These are phyloP conservation scores for Allium sativum DNA, from an alignment of 106 monocot species.

Conservation along the genomic window DNA sequence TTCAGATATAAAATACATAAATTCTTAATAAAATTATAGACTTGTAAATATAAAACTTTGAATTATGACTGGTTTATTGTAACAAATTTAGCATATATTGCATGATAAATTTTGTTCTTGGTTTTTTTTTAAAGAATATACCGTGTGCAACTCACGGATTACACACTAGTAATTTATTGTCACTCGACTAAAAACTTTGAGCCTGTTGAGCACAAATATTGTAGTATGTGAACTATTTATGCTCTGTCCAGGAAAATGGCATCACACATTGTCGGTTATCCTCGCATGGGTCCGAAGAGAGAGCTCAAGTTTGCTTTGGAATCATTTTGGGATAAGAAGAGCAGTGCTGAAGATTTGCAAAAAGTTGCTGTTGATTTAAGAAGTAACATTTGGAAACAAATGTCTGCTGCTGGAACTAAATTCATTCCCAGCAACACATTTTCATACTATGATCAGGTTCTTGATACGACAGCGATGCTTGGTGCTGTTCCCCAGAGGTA, in stretches of 20 bases:
- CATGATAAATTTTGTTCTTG: too few relatives aligned
- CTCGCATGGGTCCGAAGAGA: conserved; percentile 84
- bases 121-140: too few relatives aligned
- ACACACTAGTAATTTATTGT: too few relatives aligned
- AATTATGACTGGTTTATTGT: too few relatives aligned
- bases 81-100: too few relatives aligned
- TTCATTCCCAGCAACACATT: conserved; percentile 82
- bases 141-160: too few relatives aligned
- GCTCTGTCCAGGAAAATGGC: conserved; percentile 35
- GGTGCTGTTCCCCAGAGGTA: conserved; percentile 86
- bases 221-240: background rate
- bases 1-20: too few relatives aligned
- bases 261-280: conserved; percentile 83
- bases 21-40: too few relatives aligned
- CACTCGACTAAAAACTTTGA: too few relatives aligned
- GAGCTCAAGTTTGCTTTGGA: conserved; percentile 83
- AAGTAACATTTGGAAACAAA: conserved; percentile 71
- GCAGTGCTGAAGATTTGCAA: conserved; percentile 54
- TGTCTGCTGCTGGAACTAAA: conserved; percentile 61
- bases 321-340: conserved; percentile 79
- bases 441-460: conserved; percentile 73
- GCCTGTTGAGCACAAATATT: background rate
- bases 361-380: conserved; percentile 67
- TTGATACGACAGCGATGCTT: conserved; percentile 86
- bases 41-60: too few relatives aligned